Conservation (phyloP, 2,329 filamentous ascomycete genomes). For the Colletotrichum karsti region DNA sequence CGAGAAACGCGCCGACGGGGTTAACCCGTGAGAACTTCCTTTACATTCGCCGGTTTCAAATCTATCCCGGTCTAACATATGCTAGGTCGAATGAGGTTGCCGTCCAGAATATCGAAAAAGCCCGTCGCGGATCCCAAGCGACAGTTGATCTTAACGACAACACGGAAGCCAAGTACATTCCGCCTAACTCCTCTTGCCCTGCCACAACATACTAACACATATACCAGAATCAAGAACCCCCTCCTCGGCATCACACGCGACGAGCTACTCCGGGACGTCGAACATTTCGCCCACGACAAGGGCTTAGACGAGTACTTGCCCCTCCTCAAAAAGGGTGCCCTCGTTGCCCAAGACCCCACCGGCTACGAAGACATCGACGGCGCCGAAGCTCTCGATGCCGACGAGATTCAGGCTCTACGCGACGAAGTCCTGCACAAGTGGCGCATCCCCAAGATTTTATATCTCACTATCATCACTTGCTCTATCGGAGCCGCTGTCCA, state of each 20-base stretch:
- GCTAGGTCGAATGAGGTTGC: not conserved
- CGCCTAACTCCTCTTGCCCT: not conserved
- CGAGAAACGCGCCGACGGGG: constrained; percentile 3
- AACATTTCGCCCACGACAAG: constrained; percentile 58
- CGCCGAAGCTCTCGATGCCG: constrained; percentile 48
- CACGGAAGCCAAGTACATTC: constrained; percentile 53
- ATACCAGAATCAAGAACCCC: constrained; percentile 51
- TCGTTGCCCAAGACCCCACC: constrained; percentile 62
- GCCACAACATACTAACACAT: constrained; percentile 23
- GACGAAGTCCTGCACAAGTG: constrained; percentile 58
- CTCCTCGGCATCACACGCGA: constrained; percentile 51
- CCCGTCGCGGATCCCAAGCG: not conserved
- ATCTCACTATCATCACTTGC: constrained; percentile 59
- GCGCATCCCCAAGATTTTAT: constrained; percentile 56
- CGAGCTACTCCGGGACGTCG: constrained; percentile 62
- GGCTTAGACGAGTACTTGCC: constrained; percentile 55
- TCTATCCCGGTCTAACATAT: not conserved
- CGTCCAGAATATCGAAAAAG: constrained; percentile 9
- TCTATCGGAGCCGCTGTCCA: constrained; percentile 64
- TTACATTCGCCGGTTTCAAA: not conserved
- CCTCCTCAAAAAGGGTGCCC: constrained; percentile 55
- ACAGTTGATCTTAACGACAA: constrained; percentile 54
- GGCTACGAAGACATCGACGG: constrained; percentile 52
- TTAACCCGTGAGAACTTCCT: constrained; percentile 3
- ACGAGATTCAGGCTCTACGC: constrained; percentile 49